These are phyloP conservation scores for Tarenaya hassleriana DNA, from an alignment of 345 rosid species.

Conservation along the genomic window DNA sequence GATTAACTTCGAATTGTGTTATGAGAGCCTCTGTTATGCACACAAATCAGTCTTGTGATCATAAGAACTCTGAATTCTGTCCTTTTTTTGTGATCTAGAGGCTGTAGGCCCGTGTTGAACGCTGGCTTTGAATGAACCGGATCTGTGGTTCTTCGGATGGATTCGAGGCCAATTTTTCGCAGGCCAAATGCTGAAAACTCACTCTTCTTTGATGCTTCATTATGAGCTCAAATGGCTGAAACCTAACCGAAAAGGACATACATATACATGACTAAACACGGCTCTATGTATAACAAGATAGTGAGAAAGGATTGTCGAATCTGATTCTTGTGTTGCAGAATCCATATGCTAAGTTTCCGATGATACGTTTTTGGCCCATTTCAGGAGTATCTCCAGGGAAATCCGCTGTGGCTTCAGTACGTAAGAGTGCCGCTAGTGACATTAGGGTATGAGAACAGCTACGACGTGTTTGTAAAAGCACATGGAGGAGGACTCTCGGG, in stretches of 20 bases:
- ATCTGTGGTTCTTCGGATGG: neutral
- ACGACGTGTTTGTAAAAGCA: conserved; percentile 85
- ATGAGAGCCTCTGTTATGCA: neutral
- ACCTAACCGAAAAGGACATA: too few species aligned
- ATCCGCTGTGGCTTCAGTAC: conserved; percentile 88
- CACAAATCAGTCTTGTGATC: neutral
- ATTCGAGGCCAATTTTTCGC: neutral
- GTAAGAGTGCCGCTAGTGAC: conserved; percentile 70
- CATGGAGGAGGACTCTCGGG: conserved; percentile 96
- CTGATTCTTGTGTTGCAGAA: neutral
- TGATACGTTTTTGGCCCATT: neutral
- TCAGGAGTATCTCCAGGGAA: conserved; percentile 96
- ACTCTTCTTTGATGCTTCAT: too few species aligned
- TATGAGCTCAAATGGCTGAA: too few species aligned
- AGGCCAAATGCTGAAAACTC: too few species aligned
- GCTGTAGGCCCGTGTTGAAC: neutral
- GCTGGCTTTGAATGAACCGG: neutral
- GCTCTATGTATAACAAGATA: too few species aligned
- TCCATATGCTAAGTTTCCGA: neutral
- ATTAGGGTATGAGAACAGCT: conserved; percentile 77
- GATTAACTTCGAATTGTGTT: neutral
- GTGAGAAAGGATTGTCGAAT: too few species aligned
- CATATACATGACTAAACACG: too few species aligned
- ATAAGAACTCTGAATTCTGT: neutral
- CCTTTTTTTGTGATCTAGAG: neutral